Percentiles rank a stretch among this genome's conserved stretches.
Conservation (phyloP, 352 stramenopile species). For the Phytophthora citricola region DNA sequence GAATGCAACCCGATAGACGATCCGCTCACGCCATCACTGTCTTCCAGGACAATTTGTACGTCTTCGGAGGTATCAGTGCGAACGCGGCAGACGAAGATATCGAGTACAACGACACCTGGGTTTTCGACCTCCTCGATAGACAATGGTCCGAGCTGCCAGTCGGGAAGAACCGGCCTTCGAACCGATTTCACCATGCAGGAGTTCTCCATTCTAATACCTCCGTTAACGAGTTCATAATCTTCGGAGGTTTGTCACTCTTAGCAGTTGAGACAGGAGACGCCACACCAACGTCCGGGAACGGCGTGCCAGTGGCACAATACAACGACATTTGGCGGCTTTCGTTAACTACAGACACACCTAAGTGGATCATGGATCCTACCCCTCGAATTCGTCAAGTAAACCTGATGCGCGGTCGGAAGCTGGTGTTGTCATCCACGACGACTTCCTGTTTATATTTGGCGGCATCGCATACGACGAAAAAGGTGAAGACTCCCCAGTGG, state of each 20-base stretch:
- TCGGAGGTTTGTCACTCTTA: slow-evolving; percentile 56
- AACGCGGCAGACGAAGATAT: slow-evolving; percentile 44
- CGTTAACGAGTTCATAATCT: slow-evolving; percentile 56
- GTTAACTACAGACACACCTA: slow-evolving; percentile 24
- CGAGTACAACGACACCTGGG: slow-evolving; percentile 83
- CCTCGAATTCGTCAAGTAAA: slow-evolving; percentile 8
- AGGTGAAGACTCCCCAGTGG: slow-evolving; percentile 34
- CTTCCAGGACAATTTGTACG: slow-evolving; percentile 61
- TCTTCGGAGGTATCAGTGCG: slow-evolving; percentile 67
- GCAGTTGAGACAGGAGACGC: slow-evolving; percentile 10
- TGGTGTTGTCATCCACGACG: slow-evolving; percentile 50
- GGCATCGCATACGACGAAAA: slow-evolving; percentile 71
- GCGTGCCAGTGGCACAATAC: slow-evolving; percentile 48
- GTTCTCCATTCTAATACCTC: slow-evolving; percentile 48
- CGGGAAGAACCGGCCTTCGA: slow-evolving; percentile 31
- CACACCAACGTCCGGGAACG: slow-evolving; percentile 3
- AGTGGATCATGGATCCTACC: slow-evolving; percentile 51
- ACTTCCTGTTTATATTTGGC: slow-evolving; percentile 70
- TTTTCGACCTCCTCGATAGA: slow-evolving; percentile 48
- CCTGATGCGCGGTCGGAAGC: slow-evolving; percentile 60
- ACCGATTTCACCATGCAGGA: slow-evolving; percentile 54
- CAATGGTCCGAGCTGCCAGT: slow-evolving; percentile 43
- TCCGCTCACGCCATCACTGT: slow-evolving; percentile 59
- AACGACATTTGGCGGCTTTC: slow-evolving; percentile 63
- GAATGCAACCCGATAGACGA: slow-evolving; percentile 49